phyloP scores from a whole-genome alignment of 2,329 filamentous ascomycete species.

The Shiraia sp. region DNA sequence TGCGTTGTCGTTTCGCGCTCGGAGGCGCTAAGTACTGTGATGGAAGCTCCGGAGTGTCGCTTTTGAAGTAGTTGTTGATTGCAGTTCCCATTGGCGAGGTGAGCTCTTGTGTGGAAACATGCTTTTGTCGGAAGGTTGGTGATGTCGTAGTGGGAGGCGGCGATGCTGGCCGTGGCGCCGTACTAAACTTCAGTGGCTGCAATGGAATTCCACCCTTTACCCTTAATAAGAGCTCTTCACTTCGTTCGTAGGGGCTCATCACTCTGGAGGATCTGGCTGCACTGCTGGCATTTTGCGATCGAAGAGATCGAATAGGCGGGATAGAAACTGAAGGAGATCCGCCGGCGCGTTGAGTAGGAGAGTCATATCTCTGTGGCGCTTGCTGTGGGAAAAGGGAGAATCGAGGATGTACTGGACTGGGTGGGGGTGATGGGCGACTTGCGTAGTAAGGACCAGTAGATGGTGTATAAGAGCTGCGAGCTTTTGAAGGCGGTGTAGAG shows the following conservation, averaged over 20 bases:
- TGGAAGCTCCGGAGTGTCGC: background rate
- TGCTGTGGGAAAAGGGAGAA: constrained; percentile 13
- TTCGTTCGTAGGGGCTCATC: background rate
- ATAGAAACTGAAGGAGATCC: background rate
- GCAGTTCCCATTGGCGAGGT: constrained; percentile 18
- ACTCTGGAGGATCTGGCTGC: background rate
- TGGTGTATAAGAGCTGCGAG: constrained; percentile 11
- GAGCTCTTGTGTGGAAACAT: constrained; percentile 9
- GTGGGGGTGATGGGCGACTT: constrained; percentile 6
- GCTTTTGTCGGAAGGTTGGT: background rate
- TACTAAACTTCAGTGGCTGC: constrained; percentile 8
- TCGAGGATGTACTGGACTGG: constrained; percentile 4
- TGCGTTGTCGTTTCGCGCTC: constrained; percentile 16
- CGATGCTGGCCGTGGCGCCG: constrained; percentile 4
- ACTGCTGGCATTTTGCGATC: background rate
- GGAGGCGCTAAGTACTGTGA: constrained; percentile 4
- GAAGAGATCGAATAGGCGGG: constrained; percentile 4
- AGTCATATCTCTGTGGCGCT: background rate
- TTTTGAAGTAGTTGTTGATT: constrained; percentile 16
- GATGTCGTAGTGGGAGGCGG: constrained; percentile 3
- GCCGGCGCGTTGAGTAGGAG: constrained; percentile 1
- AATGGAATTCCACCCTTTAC: background rate
- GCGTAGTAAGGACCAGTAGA: constrained; percentile 8
- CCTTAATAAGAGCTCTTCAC: background rate
- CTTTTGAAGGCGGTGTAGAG: constrained; percentile 19